phyloP scores from a whole-genome alignment of 192 early-diverging fungal genomes.

The Dissophora ornata region DNA sequence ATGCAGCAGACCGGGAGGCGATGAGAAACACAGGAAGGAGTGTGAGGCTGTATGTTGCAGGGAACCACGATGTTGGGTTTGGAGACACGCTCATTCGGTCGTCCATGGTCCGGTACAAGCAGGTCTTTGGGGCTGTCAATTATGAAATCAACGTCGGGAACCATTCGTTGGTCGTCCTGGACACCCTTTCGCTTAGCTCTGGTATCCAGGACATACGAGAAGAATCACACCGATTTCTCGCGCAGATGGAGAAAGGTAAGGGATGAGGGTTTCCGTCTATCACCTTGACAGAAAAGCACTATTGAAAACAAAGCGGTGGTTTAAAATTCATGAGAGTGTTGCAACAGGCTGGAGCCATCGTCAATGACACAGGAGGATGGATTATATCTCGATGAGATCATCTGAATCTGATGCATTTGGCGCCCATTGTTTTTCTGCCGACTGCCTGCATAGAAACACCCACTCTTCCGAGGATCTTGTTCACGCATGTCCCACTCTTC shows the following conservation, averaged over 20 bases:
- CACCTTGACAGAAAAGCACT: no score
- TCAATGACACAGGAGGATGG: no score
- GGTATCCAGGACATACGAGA: slow-evolving; percentile 51
- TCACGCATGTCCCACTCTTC: slow-evolving; percentile 89
- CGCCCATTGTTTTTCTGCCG: not conserved
- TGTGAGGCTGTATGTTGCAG: slow-evolving; percentile 74
- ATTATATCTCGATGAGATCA: no score
- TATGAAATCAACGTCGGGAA: slow-evolving; percentile 62
- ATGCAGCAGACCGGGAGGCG: slow-evolving; percentile 11
- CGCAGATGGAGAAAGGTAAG: slow-evolving; percentile 53
- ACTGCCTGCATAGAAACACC: slow-evolving; percentile 14
- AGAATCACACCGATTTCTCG: slow-evolving; percentile 63
- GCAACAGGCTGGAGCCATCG: no score
- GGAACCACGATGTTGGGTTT: slow-evolving; percentile 95
- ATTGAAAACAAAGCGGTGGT: no score
- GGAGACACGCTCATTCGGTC: slow-evolving; percentile 64
- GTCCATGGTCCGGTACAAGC: slow-evolving; percentile 60
- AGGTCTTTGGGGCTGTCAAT: slow-evolving; percentile 66
- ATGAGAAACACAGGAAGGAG: slow-evolving; percentile 30
- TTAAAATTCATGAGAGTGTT: not conserved
- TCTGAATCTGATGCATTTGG: no score
- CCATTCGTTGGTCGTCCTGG: slow-evolving; percentile 77
- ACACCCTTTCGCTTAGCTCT: slow-evolving; percentile 80
- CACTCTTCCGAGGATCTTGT: slow-evolving; percentile 68
- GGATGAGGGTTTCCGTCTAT: no score